Base-by-base conservation (phyloP, 2,329 filamentous ascomycete genomes). In the Verticillium nonalfalfae region DNA sequence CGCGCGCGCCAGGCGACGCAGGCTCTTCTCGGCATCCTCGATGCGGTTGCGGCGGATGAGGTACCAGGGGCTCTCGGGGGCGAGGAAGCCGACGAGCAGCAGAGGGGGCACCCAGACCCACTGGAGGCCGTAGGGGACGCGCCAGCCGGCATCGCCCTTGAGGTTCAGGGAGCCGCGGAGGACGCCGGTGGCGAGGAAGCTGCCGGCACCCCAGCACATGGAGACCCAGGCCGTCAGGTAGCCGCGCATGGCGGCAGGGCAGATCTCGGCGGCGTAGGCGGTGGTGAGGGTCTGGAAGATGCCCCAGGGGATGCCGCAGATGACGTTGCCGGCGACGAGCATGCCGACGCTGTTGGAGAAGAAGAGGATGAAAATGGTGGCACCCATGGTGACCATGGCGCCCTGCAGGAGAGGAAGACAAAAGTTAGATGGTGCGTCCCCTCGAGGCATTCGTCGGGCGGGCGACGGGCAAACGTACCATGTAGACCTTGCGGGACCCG, bases 11-110 rank as follows among this genome's bases (percentile, higher is more conserved):
- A 68, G 58, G 70, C 38, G 76, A 54, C 5, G 68, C 70, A 82
- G 67, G 2, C 76, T 71, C n/a, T 67, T 63, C 36, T 76, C 73
- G 0, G 80, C 80, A 31, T 79, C 77, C 0, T 73, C 74, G 3
- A 66, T 64, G 9, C 73, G 68, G 2, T 78, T 78, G 38, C 73
- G 74, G 9, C 79, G 76, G n/a, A 79, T 73, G 1, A 81, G 72
- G 77, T 79, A 82, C 75, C 79, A 82, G 0, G 79, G 79, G 58
- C 77, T 79, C 63, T 82, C 80, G 0, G 80, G 80, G 9, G 80
- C 75, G 62, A 80, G 77, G 34, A 76, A 72, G 31, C 80, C 65
- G 10, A 77, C 78, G 0, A 75, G 71, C 5, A 81, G 64, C 59
- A 82, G 75, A 21, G 80, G 63, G 1, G 75, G 61, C 7, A 79